Evolutionary conservation across 1,139 yeast genomes (phyloP).

Genomic region (Hyphopichia fennica): DNA sequence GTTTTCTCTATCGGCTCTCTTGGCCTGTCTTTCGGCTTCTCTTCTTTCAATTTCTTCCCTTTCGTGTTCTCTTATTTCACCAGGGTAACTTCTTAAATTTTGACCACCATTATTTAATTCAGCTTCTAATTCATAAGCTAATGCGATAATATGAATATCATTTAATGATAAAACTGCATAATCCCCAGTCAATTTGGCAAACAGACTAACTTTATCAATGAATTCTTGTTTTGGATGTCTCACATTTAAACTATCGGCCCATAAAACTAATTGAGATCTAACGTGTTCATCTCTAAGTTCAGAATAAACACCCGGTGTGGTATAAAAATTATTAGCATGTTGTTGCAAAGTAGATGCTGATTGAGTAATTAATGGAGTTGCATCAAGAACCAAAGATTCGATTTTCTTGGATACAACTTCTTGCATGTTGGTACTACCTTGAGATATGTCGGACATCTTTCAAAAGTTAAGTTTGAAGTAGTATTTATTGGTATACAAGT

Average conservation of each 20-base stretch:
- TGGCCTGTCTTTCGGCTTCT: not conserved
- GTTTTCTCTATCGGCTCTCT: not conserved
- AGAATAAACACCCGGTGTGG: conserved; percentile 87
- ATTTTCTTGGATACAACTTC: conserved; percentile 20
- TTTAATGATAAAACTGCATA: conserved; percentile 81
- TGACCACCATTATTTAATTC: conserved; percentile 68
- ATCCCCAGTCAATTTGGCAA: conserved; percentile 91
- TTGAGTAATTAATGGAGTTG: conserved; percentile 90
- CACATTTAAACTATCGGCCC: conserved; percentile 67
- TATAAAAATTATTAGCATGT: conserved; percentile 67
- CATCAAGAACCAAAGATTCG: conserved; percentile 75
- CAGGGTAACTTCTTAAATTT: conserved; percentile 72
- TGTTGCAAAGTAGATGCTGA: conserved; percentile 73
- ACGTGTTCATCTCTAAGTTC: conserved; percentile 89
- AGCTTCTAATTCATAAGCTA: conserved; percentile 82
- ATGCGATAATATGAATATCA: conserved; percentile 89
- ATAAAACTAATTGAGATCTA: conserved; percentile 69
- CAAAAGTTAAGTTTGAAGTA: too few relatives aligned
- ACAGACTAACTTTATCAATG: conserved; percentile 65
- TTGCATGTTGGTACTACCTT: too few relatives aligned
- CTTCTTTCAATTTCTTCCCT: not conserved
- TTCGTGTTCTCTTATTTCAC: conserved; percentile 36
- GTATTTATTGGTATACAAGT: not conserved
- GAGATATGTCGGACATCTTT: too few relatives aligned
- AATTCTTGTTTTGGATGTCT: conserved; percentile 75